Evolutionary conservation across 192 early-diverging fungal genomes (phyloP), one percentile per base, ranked within the genome.

Genomic region (Coemansia sp.): DNA sequence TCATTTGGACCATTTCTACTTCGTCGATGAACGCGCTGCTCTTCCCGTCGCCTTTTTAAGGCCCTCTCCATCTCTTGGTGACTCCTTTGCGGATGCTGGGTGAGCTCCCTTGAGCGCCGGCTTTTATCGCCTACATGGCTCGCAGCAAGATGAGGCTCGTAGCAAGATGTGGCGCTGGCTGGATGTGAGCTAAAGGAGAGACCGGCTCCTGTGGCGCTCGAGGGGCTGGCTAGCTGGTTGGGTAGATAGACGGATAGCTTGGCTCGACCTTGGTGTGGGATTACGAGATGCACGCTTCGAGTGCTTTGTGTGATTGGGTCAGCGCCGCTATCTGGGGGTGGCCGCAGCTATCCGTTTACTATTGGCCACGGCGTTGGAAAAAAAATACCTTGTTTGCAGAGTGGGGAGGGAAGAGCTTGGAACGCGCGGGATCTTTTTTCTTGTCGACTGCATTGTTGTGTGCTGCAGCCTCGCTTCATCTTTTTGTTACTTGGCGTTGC

Each of bases 31-130:
- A 35, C 54, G 11, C 54, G 54, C 33, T 57, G 29, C 54, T 33
- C 31, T 57, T 57, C 54, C 54, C 54, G 54, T 34, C 54, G 54
- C 54, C 54, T 57, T 57, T 57, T 34, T 36, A 33, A 13, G 31
- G 54, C 31, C 4, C 31, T n/a, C 31, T 34, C 29, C 31, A n/a
- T 33, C 31, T 57, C 13, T 34, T 34, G 29, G 31, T 57, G 31
- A 33, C 31, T 31, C 54, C 16, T n/a, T 31, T 33, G 2, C 31
- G 51, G 5, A 27, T 27, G 51, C 51, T 54, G 51, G 31, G 29
- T 29, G 51, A 54, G 51, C 54, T 35, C 14, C 46, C 46, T 48
- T 16, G 54, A 33, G 54, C 31, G 29, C 54, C 31, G 29, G 29
- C 29, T 16, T 31, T 34, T 34, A 34, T 19, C 13, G 54, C 31